Evolutionary conservation across 176 grass and related monocot species (phyloP), one percentile per base, ranked within the genome.

Genomic region (Triticum monococcum): DNA sequence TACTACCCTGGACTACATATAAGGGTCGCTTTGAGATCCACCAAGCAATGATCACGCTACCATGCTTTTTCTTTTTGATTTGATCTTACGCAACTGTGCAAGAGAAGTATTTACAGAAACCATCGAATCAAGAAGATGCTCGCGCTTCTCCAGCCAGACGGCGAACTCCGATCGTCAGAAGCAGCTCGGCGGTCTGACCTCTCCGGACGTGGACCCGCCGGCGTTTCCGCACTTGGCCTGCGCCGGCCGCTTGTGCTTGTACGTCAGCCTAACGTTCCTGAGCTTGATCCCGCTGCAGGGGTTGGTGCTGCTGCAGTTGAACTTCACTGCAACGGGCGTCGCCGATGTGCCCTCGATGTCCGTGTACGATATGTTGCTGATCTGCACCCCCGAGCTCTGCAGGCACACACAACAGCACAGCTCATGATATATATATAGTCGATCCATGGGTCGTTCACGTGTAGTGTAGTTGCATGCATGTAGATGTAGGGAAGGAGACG

Each of bases 221-320:
- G 50, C 89, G 69, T 96, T 93, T 83, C 66, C 85, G 84, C 94
- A 96, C 12, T 85, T 77, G 14, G 91, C 81, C 84, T 73, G 31
- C 33, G 89, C 87, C 69, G 72, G 13, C 0, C 2, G 48, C 50
- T 88, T 61, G 71, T 57, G 61, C 20, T 38, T 24, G 75, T 96
- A 91, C 31, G 81, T 88, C 2, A 96, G 72, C 14, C 78, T 86
- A 30, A 96, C 41, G 75, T 88, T 79, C n/a, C 25, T 54, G 78
- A 96, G 75, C 12, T 2, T 68, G 57, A 93, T 85, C 16, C 84
- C 86, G 5, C 56, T 89, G 89, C 94, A 96, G 2, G 87, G 89
- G 38, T 91, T 85, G 31, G 78, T 87, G 46, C 61, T 9, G 84
- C 91, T 96, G 86, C 91, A 96, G 26, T 96, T 91, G 24, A 96